Base-by-base conservation (phyloP, 805 yeast species). In the Suhomyces sp. region DNA sequence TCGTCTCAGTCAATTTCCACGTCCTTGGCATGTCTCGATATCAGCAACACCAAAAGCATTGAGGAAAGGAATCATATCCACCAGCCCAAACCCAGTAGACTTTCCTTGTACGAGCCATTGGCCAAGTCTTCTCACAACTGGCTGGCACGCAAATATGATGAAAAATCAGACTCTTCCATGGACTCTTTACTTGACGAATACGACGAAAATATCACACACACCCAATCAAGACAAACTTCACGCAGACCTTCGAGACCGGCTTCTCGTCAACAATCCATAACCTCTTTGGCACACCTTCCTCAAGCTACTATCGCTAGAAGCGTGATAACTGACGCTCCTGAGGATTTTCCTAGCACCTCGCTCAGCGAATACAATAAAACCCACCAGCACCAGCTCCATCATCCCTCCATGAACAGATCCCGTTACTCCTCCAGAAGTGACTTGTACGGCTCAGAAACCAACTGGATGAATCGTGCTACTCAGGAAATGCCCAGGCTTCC, bases 391-490 rank as follows among this genome's bases (percentile, higher is more conserved):
- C 53, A 39, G 51, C 12, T 44, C 53, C 29, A 55, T 43, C 44
- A n/a, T 22, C 29, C 12, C 10, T 21, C 44, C 40, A 45, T 19
- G 39, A 31, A 19, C 37, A 6, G 24, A 8, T 41, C 12, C 60
- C 69, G 76, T 21, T 57, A 72, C 48, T 72, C 77, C 5, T 71
- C 78, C 5, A 59, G 66, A 40, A 73, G 77, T 57, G 78, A 75
- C 29, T 59, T 66, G 41, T 74, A 78, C 57, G 62, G 68, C 2
- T 64, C 76, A 12, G 81, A 77, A 43, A 69, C 76, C 17, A 76
- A 73, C 50, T 80, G 84, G 84, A 79, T 80, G 83, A 83, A 79
- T 49, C 58, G 40, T 33, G 13, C 25, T 7, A 22, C 44, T 22
- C 46, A 44, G 15, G 48, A 35, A 9, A 37, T 24, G 15, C 22